Base-by-base conservation (phyloP, 495 filamentous ascomycete genomes). In the Barbatosphaeria neglecta region DNA sequence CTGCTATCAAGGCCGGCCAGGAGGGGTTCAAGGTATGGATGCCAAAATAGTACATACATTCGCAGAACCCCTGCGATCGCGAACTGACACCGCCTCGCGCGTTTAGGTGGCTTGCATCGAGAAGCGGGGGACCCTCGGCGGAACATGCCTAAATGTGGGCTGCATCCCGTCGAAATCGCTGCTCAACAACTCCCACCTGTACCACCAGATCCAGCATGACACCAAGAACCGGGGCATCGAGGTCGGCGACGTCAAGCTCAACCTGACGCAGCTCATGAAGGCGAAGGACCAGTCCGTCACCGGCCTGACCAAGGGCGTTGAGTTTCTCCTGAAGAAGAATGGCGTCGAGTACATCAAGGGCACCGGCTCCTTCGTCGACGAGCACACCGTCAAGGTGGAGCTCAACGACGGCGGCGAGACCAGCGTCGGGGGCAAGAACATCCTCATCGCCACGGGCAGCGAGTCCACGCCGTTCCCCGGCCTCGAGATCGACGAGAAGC, bases 131-230 rank as follows among this genome's bases (percentile, higher is more conserved):
- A 76, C 78, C 47, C 83, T 98, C 56, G 92, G 92, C 55, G 92
- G 92, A 59, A 98, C 92, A 52, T 98, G 92, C 75, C 74, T 98
- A 57, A 98, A 98, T 71, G 92, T 98, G 63, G 92, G 92, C 68
- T 98, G 92, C 71, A 98, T 98, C 59, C 92, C 92, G 39, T 97
- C 92, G 48, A 98, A 98, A 70, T 96, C 92, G 41, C 87, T 98
- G 56, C 87, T 98, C 64, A 97, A 98, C 82, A 98, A 97, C 76
- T 95, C 93, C 53, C 87, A 95, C 66, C 80, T 98, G 44, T 97
- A 97, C 78, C 92, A 98, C 75, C 84, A 89, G 71, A 84, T 96
- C 58, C 81, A 90, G 37, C 92, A 98, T 73, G 92, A 98, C 72
- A 87, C 85, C 44, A 95, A 97, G 74, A 82, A 85, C 66, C 89